These are phyloP conservation scores for Neonectria coccinea DNA, from an alignment of 2,329 filamentous ascomycete genomes.

Conservation along the genomic window DNA sequence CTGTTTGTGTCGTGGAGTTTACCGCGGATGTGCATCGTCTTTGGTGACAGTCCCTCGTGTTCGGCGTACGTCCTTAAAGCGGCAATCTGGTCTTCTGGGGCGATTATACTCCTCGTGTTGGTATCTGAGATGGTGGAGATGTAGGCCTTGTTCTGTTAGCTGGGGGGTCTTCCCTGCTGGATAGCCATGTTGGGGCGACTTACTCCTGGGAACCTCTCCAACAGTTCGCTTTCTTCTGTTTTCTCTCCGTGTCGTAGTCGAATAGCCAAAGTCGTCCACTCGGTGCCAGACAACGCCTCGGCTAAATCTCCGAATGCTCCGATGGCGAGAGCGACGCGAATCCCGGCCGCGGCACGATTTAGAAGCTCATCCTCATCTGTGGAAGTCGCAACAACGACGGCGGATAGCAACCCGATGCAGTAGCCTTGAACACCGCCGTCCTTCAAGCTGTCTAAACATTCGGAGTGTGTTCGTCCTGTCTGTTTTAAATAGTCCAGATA, in stretches of 20 bases:
- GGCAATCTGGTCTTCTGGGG: conserved; percentile 24
- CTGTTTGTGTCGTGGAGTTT: conserved; percentile 33
- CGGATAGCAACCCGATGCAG: conserved; percentile 34
- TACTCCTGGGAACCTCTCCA: conserved; percentile 20
- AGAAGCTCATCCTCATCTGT: conserved; percentile 27
- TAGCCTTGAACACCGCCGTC: conserved; percentile 34
- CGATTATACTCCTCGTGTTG: conserved; percentile 30
- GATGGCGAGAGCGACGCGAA: conserved; percentile 31
- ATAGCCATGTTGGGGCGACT: background rate
- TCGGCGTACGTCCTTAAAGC: conserved; percentile 25
- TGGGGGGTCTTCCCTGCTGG: background rate
- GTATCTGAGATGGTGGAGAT: conserved; percentile 33
- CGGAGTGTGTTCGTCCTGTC: conserved; percentile 15
- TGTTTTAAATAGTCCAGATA: conserved; percentile 29
- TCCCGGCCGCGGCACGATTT: conserved; percentile 19
- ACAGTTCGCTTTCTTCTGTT: conserved; percentile 15
- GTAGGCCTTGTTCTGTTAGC: conserved; percentile 21
- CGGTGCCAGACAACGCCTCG: conserved; percentile 7
- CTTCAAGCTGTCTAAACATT: conserved; percentile 19
- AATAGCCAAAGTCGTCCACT: conserved; percentile 29
- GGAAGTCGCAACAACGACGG: conserved; percentile 28
- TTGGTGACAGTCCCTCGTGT: conserved; percentile 27
- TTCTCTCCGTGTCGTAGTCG: conserved; percentile 10
- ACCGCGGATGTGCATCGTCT: conserved; percentile 34
- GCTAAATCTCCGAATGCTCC: conserved; percentile 34